Base-by-base conservation (phyloP, 495 filamentous ascomycete genomes). In the Hypoxylon fragiforme region DNA sequence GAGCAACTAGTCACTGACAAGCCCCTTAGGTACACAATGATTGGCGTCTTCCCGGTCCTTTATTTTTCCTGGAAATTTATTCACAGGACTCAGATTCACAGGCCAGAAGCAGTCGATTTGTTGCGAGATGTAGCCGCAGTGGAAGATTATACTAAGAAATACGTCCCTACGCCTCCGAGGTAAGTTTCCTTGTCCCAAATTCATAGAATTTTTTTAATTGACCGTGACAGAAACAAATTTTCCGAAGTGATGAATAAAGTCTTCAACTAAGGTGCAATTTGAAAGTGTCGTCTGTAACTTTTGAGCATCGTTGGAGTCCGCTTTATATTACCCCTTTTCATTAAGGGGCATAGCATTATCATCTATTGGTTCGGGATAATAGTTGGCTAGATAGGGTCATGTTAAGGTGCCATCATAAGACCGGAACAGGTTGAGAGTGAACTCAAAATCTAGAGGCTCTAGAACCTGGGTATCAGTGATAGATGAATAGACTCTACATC, bases 1-100 rank as follows among this genome's bases (percentile, higher is more conserved):
- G 3, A 3, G 7, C 8, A 35, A 37, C 1, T 22, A 18, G 13
- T n/a, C 15, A 31, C 45, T 54, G 20, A 57, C 48, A 8, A 26
- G 7, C 15, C 1, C 14, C 7, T 2, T 38, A 60, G 50, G 3
- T 58, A 63, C 9, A 24, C 32, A 8, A 57, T 63, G 60, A 56
- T 63, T 22, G 44, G 24, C 5, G 28, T 63, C 9, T 63, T 48
- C 50, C 87, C 87, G 0, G 45, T 87, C 1, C 70, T 92, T 0
- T 91, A 80, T 47, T 28, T 90, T 24, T 74, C 76, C 14, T 94
- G 85, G 83, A 94, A 94, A 64, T 0, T 89, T 16, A 40, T 84
- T 37, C 85, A 89, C 50, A 78, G 73, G 55, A 88, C 88, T 0
- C 79, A 73, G 36, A 73, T 84, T 52, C 65, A 75, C 46, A 73